Percentiles rank a stretch among this genome's conserved stretches.
Evolutionary conservation across 2,329 filamentous ascomycete genomes (phyloP).

Genomic region (Aspergillus sojae): DNA sequence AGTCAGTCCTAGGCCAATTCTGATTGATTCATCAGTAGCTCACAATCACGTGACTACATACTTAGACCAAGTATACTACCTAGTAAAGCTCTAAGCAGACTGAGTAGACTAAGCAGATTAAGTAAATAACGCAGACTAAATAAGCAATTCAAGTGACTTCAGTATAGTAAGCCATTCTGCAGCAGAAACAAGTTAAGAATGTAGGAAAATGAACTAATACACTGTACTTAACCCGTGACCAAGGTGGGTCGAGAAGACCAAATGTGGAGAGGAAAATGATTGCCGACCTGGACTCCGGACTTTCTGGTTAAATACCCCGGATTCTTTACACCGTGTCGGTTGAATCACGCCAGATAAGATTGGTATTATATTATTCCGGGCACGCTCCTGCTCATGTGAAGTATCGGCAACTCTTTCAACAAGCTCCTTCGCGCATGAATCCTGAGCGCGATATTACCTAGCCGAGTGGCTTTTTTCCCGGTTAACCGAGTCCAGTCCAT

Average conservation of each 20-base stretch:
- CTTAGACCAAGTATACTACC: too few species aligned
- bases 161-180: too few species aligned
- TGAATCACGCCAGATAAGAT: neutral
- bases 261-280: neutral
- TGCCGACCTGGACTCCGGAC: neutral
- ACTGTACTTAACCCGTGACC: neutral
- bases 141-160: too few species aligned
- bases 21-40: too few species aligned
- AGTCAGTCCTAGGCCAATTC: too few species aligned
- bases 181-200: too few species aligned
- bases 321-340: neutral
- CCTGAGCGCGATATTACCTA: neutral
- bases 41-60: too few species aligned
- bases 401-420: neutral
- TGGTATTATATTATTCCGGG: neutral
- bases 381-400: neutral
- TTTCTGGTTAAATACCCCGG: neutral
- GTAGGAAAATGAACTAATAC: too few species aligned
- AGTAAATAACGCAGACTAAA: too few species aligned
- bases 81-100: too few species aligned
- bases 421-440: too few species aligned
- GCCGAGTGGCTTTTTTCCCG: neutral
- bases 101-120: too few species aligned
- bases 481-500: neutral
- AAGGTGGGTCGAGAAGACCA: neutral